Percentiles rank a stretch among this genome's conserved stretches.
Evolutionary conservation across 2,329 filamentous ascomycete species (phyloP).

Genomic region (Iodosphaeria phyllophila): DNA sequence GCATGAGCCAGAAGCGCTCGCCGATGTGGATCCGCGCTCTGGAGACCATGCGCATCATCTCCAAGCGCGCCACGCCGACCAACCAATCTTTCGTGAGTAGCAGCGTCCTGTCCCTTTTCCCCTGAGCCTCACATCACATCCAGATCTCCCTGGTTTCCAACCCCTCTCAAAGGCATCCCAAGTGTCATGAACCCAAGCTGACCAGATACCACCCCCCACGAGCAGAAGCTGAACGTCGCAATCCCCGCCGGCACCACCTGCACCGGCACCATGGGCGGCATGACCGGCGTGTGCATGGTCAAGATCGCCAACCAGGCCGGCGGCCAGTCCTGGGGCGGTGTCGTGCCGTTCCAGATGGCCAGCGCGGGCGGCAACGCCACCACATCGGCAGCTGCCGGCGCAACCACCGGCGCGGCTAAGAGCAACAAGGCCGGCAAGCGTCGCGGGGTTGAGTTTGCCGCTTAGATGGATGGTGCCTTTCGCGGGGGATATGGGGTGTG

Average conservation of each 20-base stretch:
- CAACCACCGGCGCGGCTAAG: background rate
- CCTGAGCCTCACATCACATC: background rate
- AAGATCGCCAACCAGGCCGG: conserved; percentile 7
- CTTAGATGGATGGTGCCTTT: no score
- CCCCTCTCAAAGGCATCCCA: no score
- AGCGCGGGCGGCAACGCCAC: conserved; percentile 1
- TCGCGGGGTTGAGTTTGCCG: no score
- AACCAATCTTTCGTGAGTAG: conserved; percentile 6
- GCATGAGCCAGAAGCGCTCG: no score
- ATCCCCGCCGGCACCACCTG: conserved; percentile 6
- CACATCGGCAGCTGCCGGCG: background rate
- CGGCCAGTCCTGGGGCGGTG: conserved; percentile 6
- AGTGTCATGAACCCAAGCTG: no score
- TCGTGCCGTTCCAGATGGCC: conserved; percentile 7
- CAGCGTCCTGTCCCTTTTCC: conserved; percentile 1
- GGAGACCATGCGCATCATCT: conserved; percentile 4
- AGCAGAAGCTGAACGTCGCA: conserved; percentile 1
- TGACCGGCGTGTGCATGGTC: conserved; percentile 6
- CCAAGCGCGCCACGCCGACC: no score
- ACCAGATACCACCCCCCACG: background rate
- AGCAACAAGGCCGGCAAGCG: conserved; percentile 1
- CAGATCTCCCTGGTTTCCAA: background rate
- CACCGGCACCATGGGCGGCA: conserved; percentile 3
- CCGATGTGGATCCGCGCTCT: no score
- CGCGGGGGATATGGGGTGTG: no score